These are phyloP conservation scores for Penicillium sp. DNA, from an alignment of 2,329 filamentous ascomycete genomes.

Conservation along the genomic window DNA sequence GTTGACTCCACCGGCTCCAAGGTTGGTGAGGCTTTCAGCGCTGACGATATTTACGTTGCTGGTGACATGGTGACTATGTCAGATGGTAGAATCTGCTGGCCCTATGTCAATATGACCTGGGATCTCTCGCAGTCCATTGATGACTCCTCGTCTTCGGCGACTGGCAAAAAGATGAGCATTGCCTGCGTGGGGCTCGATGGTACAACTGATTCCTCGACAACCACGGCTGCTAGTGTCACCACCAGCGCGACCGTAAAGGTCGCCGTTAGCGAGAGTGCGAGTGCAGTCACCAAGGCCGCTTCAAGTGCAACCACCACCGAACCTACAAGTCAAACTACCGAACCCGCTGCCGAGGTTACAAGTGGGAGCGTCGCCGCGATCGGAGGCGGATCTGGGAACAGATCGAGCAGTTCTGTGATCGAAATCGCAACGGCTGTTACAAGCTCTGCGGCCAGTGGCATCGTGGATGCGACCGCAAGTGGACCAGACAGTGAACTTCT, in stretches of 20 bases:
- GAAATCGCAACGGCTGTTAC: background rate
- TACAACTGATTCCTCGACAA: background rate
- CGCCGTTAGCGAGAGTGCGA: background rate
- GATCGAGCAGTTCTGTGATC: background rate
- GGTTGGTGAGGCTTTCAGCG: conserved; percentile 53
- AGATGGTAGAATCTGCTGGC: conserved; percentile 59
- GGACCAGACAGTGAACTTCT: too few relatives aligned
- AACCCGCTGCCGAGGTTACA: background rate
- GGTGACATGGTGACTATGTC: conserved; percentile 63
- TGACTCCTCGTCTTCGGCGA: background rate
- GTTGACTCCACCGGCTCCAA: conserved; percentile 54
- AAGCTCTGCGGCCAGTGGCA: background rate
- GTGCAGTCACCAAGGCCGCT: background rate
- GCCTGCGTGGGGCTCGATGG: background rate
- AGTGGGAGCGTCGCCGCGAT: background rate
- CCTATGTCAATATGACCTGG: conserved; percentile 45
- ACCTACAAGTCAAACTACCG: background rate
- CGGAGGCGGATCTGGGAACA: background rate
- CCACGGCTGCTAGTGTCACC: background rate
- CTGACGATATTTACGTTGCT: conserved; percentile 58
- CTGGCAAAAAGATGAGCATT: background rate
- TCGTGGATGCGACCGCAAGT: too few relatives aligned
- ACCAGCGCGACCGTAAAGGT: background rate
- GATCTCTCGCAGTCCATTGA: conserved; percentile 39
- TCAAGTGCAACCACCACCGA: background rate